A percentile compares a stretch with the other conserved stretches of the same genome.
Conservation (phyloP, 202 grass and related monocot species). For the Sporobolus alterniflorus region DNA sequence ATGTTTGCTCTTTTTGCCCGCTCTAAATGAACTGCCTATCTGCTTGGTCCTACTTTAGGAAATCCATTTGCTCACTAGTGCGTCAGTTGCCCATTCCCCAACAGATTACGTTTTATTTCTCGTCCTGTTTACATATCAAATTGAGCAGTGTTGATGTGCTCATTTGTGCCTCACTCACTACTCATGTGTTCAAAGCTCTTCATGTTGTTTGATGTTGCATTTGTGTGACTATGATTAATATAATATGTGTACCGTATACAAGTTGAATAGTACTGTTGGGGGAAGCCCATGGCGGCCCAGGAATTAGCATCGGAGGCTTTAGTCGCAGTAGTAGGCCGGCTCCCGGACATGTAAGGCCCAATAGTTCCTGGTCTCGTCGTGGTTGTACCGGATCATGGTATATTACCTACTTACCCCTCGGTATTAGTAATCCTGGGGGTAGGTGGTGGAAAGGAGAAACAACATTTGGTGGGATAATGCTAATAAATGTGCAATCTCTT, state of each 20-base stretch:
- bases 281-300: too few relatives aligned
- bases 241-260: neutral
- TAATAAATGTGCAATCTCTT: too few relatives aligned
- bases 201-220: neutral
- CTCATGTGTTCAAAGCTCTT: neutral
- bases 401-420: too few relatives aligned
- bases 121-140: neutral
- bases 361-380: too few relatives aligned
- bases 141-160: neutral
- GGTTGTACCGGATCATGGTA: too few relatives aligned
- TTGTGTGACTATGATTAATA: neutral
- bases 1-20: conserved; percentile 35
- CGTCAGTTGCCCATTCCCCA: neutral
- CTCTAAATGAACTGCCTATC: neutral
- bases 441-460: too few relatives aligned
- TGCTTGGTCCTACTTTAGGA: neutral
- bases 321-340: too few relatives aligned
- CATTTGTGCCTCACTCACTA: neutral
- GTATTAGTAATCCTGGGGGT: too few relatives aligned
- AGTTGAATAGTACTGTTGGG: neutral
- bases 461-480: too few relatives aligned
- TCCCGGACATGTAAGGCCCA: too few relatives aligned
- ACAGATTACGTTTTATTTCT: neutral
- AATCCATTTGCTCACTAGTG: neutral
- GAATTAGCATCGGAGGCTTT: too few relatives aligned